Conservation (phyloP, 139 green algal genomes). For the Tetradesmus obliquus region DNA sequence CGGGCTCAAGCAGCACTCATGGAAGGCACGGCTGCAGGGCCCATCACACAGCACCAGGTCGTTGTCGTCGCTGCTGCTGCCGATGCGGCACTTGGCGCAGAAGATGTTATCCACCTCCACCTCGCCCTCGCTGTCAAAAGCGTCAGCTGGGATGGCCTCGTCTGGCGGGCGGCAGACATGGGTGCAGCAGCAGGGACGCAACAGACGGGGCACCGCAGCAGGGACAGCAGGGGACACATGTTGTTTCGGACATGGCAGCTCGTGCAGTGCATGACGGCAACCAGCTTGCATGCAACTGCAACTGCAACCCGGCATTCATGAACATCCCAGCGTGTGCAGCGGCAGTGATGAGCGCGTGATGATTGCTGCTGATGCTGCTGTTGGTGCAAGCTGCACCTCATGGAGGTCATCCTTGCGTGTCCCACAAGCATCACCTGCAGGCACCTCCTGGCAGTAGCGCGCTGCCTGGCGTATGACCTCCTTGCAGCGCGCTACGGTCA, state of each 20-base stretch:
- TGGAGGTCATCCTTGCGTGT: background rate
- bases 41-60: slow-evolving; percentile 96
- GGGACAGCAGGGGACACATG: too few relatives aligned
- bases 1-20: slow-evolving; percentile 78
- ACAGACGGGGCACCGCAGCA: background rate
- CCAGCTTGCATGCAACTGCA: too few relatives aligned
- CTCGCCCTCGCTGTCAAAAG: slow-evolving; percentile 80
- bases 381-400: background rate
- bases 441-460: slow-evolving; percentile 69
- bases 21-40: slow-evolving; percentile 81
- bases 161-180: too few relatives aligned
- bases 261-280: too few relatives aligned
- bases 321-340: too few relatives aligned
- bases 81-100: slow-evolving; percentile 77
- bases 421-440: background rate
- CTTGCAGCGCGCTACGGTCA: slow-evolving; percentile 60
- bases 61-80: slow-evolving; percentile 81
- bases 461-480: slow-evolving; percentile 71
- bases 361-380: background rate
- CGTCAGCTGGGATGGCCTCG: slow-evolving; percentile 49
- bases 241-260: background rate
- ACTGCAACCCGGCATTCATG: too few relatives aligned
- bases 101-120: slow-evolving; percentile 83
- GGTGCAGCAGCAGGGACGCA: background rate
- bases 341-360: too few relatives aligned